A percentile compares a stretch with the other conserved stretches of the same genome.
phyloP scores from a whole-genome alignment of 345 rosid species.

The Eucalyptus polybractea region DNA sequence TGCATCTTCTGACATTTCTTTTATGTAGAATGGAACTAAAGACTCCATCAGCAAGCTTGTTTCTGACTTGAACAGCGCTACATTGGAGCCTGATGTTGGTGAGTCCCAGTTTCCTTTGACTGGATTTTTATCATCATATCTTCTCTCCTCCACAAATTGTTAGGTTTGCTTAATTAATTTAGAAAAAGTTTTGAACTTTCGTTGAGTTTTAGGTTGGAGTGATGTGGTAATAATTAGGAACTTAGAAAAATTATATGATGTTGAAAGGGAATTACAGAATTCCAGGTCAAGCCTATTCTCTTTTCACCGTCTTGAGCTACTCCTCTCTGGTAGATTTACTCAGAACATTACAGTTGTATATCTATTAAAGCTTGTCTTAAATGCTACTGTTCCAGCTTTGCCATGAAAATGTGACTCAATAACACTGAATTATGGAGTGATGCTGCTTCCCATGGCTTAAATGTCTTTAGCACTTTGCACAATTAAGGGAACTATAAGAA shows the following conservation, averaged over 20 bases:
- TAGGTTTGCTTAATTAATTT: background rate
- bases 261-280: background rate
- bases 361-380: background rate
- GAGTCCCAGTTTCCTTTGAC: slow-evolving; percentile 4
- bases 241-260: background rate
- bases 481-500: background rate
- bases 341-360: background rate
- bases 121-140: background rate
- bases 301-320: background rate
- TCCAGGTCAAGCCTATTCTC: background rate
- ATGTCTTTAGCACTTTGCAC: background rate
- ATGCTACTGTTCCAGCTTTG: background rate
- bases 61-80: slow-evolving; percentile 72
- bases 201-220: background rate
- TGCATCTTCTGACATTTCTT: background rate
- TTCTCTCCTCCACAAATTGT: background rate
- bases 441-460: background rate
- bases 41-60: slow-evolving; percentile 85
- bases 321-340: background rate
- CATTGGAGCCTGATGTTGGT: slow-evolving; percentile 91
- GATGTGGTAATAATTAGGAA: background rate
- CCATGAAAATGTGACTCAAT: background rate
- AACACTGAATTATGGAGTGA: background rate
- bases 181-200: background rate
- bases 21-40: slow-evolving; percentile 77